Base-by-base conservation (phyloP, 1,284 basidiomycete genomes). In the Trichosporon asahii region DNA sequence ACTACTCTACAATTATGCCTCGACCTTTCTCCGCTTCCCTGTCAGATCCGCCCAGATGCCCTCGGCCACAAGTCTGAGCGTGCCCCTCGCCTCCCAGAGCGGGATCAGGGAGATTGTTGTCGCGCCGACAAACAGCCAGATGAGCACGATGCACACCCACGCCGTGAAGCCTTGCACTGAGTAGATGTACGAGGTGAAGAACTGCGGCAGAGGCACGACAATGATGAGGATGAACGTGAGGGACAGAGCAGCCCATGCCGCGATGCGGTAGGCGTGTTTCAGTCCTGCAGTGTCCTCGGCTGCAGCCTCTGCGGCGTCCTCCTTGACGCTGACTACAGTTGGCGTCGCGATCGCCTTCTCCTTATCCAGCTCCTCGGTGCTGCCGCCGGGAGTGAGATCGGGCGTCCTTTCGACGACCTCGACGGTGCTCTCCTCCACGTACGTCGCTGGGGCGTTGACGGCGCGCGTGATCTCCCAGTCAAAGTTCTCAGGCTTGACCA, bases 41-140 rank as follows among this genome's bases (percentile, higher is more conserved):
- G 37, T n/a, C 18, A 70, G 18, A 21, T 74, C 73, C 33, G 23
- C 44, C 66, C 49, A 66, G 55, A 74, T 64, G 0, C 70, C 72
- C 23, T 55, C 33, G 2, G 27, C 44, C 0, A 95, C 91, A 77
- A 87, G 82, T 3, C 35, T 63, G 33, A 95, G 78, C 1, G 90
- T 91, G 4, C 78, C 84, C 61, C 92, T 85, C 72, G 91, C 93
- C 85, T 97, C 94, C 83, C 86, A 94, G 2, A 94, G 82, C 21
- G 94, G 94, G 77, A 91, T 91, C n/a, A 95, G 64, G 12, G 94
- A 91, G 29, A 94, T 91, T 18, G 88, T 86, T 73, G 90, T 86
- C 18, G 90, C 87, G 8, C 90, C 91, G 72, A 87, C 85, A 80
- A 95, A 92, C 11, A 91, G 87, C 93, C 93, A 95, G 46, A 90